Percentiles rank a stretch among this genome's conserved stretches.
phyloP scores from a whole-genome alignment of 495 filamentous ascomycete species.

The Talaromyces trachyspermus region DNA sequence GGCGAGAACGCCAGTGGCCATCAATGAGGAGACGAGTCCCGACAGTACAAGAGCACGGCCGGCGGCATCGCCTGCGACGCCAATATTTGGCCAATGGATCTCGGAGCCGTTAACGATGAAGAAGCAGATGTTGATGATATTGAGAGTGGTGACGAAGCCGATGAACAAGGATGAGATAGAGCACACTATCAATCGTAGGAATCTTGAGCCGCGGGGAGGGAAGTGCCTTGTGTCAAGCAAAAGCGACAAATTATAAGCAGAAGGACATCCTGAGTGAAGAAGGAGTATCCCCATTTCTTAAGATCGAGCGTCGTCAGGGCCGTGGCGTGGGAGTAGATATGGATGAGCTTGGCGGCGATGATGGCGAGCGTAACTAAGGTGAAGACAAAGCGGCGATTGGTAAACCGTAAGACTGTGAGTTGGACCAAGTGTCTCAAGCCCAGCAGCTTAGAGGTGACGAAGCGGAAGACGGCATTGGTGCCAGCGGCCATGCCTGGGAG shows the following conservation, averaged over 20 bases:
- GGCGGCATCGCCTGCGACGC: constrained; percentile 26
- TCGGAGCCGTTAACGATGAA: constrained; percentile 30
- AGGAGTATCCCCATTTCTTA: constrained; percentile 28
- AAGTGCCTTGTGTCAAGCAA: constrained; percentile 2
- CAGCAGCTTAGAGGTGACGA: background rate
- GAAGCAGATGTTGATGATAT: constrained; percentile 26
- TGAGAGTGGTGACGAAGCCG: constrained; percentile 2
- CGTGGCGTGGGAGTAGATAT: constrained; percentile 31
- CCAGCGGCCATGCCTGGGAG: background rate
- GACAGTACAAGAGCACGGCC: constrained; percentile 29
- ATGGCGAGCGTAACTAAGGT: constrained; percentile 26
- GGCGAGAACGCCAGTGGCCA: constrained; percentile 22
- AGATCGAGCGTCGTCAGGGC: constrained; percentile 26
- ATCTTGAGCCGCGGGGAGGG: background rate
- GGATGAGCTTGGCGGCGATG: constrained; percentile 26
- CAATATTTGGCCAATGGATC: constrained; percentile 34
- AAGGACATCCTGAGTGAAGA: constrained; percentile 33
- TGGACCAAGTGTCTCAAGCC: background rate
- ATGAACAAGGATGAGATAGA: constrained; percentile 2
- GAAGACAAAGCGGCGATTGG: constrained; percentile 28
- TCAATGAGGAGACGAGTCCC: constrained; percentile 30
- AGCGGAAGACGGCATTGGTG: background rate
- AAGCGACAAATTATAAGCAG: constrained; percentile 25
- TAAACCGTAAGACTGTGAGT: background rate
- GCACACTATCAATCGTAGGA: background rate